These are phyloP conservation scores for Candida pseudoglaebosa DNA, from an alignment of 805 yeast genomes.

Conservation along the genomic window DNA sequence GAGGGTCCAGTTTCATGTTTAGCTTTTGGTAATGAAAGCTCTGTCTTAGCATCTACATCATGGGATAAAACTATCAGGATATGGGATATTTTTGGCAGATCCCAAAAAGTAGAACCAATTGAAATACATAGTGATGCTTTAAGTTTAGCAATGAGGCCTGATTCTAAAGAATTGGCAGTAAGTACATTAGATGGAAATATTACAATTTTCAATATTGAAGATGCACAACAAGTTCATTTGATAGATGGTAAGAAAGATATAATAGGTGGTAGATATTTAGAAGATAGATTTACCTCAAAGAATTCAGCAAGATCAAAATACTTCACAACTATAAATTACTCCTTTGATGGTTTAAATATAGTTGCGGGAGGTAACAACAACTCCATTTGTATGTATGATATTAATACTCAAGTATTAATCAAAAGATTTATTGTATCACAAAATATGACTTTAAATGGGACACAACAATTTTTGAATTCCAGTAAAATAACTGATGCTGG, in stretches of 20 bases:
- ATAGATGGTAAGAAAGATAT: conserved; percentile 87
- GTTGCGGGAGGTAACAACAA: conserved; percentile 94
- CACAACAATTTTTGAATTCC: conserved; percentile 73
- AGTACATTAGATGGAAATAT: conserved; percentile 87
- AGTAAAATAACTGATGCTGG: conserved; percentile 86
- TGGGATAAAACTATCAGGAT: conserved; percentile 95
- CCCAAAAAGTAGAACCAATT: conserved; percentile 87
- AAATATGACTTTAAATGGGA: conserved; percentile 90
- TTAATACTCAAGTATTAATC: conserved; percentile 80
- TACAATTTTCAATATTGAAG: conserved; percentile 76
- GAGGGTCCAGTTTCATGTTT: conserved; percentile 92
- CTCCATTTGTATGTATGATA: conserved; percentile 86
- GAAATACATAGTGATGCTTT: conserved; percentile 81
- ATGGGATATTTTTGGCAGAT: conserved; percentile 88
- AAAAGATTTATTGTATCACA: conserved; percentile 79
- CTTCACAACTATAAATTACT: conserved; percentile 76
- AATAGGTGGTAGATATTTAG: conserved; percentile 75
- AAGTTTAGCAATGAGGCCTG: conserved; percentile 81
- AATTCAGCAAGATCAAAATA: conserved; percentile 81
- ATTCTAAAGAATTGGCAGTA: conserved; percentile 86
- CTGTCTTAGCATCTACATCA: conserved; percentile 80
- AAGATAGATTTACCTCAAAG: conserved; percentile 76
- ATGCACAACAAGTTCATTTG: conserved; percentile 73
- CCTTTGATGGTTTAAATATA: conserved; percentile 83
- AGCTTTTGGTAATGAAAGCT: conserved; percentile 76